A percentile compares a stretch with the other conserved stretches of the same genome.
These are phyloP conservation scores for Alternaria conjuncta DNA, from an alignment of 2,329 filamentous ascomycete genomes.

Conservation along the genomic window DNA sequence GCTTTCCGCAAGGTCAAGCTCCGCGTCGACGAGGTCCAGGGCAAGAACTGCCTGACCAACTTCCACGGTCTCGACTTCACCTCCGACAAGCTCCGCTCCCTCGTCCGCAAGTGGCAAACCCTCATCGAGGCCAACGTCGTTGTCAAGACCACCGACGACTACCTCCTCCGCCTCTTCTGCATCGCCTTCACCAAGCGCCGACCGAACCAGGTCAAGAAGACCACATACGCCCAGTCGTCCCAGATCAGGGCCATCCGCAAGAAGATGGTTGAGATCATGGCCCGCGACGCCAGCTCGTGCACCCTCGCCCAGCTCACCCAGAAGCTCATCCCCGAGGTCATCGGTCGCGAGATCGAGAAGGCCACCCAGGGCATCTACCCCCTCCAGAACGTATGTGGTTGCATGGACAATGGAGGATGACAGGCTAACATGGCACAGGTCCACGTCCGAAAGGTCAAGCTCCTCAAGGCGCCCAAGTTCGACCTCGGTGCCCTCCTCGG, in stretches of 20 bases:
- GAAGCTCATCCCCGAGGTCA: constrained; percentile 99
- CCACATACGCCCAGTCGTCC: constrained; percentile 94
- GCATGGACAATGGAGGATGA: background rate
- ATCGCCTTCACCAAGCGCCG: constrained; percentile 99
- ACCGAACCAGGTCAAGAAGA: constrained; percentile 99
- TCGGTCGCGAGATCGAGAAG: constrained; percentile 99
- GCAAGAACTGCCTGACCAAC: constrained; percentile 99
- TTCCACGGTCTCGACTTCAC: constrained; percentile 99
- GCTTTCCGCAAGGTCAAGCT: constrained; percentile 99
- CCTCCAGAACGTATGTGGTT: constrained; percentile 83
- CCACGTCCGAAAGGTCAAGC: constrained; percentile 99
- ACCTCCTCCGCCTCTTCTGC: constrained; percentile 97
- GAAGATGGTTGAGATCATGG: constrained; percentile 99
- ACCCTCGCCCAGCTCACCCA: constrained; percentile 94
- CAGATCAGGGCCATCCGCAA: constrained; percentile 98
- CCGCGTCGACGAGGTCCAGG: constrained; percentile 97
- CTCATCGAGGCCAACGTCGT: constrained; percentile 99
- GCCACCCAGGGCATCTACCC: constrained; percentile 99
- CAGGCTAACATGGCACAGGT: constrained; percentile 65
- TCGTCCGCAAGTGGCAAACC: constrained; percentile 99
- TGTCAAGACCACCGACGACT: constrained; percentile 99
- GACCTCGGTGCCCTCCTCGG: constrained; percentile 95
- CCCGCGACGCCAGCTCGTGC: constrained; percentile 92
- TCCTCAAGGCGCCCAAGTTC: constrained; percentile 98
- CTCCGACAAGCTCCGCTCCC: constrained; percentile 98